phyloP scores from a whole-genome alignment of 139 green algal genomes.

The Picochlorum sp. region DNA sequence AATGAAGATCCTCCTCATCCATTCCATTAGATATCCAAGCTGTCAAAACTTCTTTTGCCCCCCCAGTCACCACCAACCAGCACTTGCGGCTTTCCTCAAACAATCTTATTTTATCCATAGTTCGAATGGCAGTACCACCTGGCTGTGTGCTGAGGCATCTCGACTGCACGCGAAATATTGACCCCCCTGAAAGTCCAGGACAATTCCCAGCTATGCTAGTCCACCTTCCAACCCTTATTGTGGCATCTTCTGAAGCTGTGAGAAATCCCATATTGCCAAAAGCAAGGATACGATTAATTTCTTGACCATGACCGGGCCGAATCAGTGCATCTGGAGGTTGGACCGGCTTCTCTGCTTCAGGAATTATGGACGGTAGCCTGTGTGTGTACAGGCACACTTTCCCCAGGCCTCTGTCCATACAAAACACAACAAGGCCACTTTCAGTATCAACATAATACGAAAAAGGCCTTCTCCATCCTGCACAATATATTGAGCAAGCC shows the following conservation, averaged over 20 bases:
- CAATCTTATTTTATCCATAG: not conserved
- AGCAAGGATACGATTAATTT: not conserved
- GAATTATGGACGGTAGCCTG: no score
- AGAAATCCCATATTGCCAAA: not conserved
- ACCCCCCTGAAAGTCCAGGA: no score
- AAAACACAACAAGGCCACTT: conserved; percentile 8
- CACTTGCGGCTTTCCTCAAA: not conserved
- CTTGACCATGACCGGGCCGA: conserved; percentile 11
- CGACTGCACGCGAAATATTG: not conserved
- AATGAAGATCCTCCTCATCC: not conserved
- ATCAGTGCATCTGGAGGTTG: not conserved
- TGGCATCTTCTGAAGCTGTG: not conserved
- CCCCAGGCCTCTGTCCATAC: not conserved
- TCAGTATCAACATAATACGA: not conserved
- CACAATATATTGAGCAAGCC: conserved; percentile 1
- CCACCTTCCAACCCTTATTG: not conserved
- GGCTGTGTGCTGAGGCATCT: not conserved
- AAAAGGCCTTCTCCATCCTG: conserved; percentile 16
- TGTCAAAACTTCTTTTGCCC: conserved; percentile 14
- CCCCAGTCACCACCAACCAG: conserved; percentile 17
- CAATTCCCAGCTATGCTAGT: no score
- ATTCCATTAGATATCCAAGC: conserved; percentile 7
- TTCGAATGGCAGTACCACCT: not conserved
- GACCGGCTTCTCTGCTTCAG: no score
- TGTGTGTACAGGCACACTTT: not conserved